Base-by-base conservation (phyloP, 495 filamentous ascomycete species). In the Tricharina praecox region DNA sequence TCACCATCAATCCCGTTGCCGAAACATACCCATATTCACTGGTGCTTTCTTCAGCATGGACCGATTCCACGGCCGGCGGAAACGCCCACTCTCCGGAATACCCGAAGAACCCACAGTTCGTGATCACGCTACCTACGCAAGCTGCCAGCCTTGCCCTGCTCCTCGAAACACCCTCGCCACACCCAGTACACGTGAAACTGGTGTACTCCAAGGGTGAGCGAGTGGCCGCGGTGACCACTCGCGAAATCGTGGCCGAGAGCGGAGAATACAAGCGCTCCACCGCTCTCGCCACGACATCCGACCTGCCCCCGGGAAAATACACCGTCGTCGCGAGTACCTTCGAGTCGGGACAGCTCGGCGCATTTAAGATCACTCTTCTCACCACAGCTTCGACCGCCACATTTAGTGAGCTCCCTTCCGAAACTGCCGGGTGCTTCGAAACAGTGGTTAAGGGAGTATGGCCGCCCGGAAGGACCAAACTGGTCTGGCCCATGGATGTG, bases 291-390 rank as follows among this genome's bases (percentile, higher is more conserved):
- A 74, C 80, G 45, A 47, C 43, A 3, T 24, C 44, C 8, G 8
- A 23, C 7, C 61, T 73, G 10, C 59, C 63, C 11, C 70, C 72
- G 21, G 88, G 88, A 2, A 70, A 68, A 0, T 96, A 96, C 63
- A 94, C 85, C 0, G 70, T 93, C 38, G 77, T 96, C 9, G 81
- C 76, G 53, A 86, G 81, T 5, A 93, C 90, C 1, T 95, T 92
- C 59, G 84, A 93, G 36, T 72, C 78, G 0, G 76, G 76, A 23
- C 80, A 87, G 57, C 63, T 74, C 2, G 85, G 75, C 1, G 68
- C 68, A n/a, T 96, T 92, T 64, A 75, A 68, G 2, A 67, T 97
- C 21, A 75, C 74, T 53, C 70, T 60, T 32, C 64, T 85, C 3
- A 67, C 70, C 23, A 71, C 73, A 0, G 51, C 66, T 3, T 68